Evolutionary conservation across 306 rosid species (phyloP), one percentile per base, ranked within the genome.

Genomic region (Castanea crenata): DNA sequence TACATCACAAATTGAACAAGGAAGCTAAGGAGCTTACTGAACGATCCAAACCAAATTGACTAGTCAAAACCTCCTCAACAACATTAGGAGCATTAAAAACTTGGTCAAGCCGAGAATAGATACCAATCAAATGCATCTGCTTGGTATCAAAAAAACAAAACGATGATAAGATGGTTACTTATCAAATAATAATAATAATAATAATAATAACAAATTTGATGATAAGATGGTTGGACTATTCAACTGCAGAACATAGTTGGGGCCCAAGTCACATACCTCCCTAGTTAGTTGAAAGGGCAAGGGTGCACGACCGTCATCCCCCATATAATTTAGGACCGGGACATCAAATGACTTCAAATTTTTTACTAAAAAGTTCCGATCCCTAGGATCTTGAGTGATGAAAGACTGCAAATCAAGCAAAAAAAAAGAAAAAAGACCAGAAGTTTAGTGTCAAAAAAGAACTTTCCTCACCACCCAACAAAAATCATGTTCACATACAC

Each of bases 41-140:
- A 83, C 67, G 80, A 71, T 94, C 95, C 70, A 94, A 88, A 77
- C 78, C 80, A 83, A 55, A 90, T 76, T 91, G 97, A 80, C 83
- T 73, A 78, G 56, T 87, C 89, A 94, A 87, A 73, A 82, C 95
- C 82, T 94, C 97, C 91, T 86, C 92, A 76, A 94, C 98, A 46
- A 97, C 97, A 78, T 27, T 38, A 59, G 99, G 97, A 76, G 99
- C 99, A 58, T 91, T 97, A 90, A 94, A 92, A 83, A 92, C 84
- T 91, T 92, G 90, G 84, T 94, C 99, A 70, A 94, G 85, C 44
- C 97, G 92, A 57, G 97, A 91, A 81, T 81, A 68, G 59, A 94
- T 89, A 21, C 97, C 99, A 83, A 94, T 87, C 58, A 85, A 86
- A 57, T 63, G 88, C 92, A 88, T 85, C 99, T 94, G 90, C 73